Base-by-base conservation (phyloP, 1,139 yeast species). In the Saccharomyces hybrid region DNA sequence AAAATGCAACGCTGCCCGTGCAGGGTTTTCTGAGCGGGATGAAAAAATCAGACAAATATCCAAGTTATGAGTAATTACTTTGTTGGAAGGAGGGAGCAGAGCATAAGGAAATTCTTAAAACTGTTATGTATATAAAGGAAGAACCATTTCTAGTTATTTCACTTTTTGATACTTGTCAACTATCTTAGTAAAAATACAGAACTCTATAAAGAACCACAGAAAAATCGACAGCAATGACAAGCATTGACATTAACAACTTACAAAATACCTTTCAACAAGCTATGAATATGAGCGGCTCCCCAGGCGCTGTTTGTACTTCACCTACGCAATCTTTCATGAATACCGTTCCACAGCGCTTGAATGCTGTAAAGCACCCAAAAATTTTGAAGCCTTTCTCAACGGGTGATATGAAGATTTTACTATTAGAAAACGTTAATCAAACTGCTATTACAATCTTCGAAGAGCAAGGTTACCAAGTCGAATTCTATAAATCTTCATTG, bases 401-500 rank as follows among this genome's bases (percentile, higher is more conserved):
- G 13, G 69, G 93, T 59, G 99, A 93, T 69, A 86, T 93, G 73
- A 93, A 90, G 75, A 88, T 95, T 60, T 78, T 93, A 66, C 75
- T 93, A 63, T 78, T 93, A 60, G 99, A 93, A 75, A 93, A 93
- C 68, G 96, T 93, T 64, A 93, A 95, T 72, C 79, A 81, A 72
- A 89, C 97, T 51, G 99, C 99, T 53, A 81, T 93, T 62, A 82
- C 85, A 54, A 89, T 90, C 61, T 86, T 93, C 74, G 80, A 78
- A 59, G 80, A 79, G 54, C 97, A 93, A 77, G 99, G 99, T 55
- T 93, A 93, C 77, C 98, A 95, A 75, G 96, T 95, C 52, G 99
- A 93, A 71, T 89, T 88, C 74, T 83, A 86, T 78, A 93, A 90
- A 76, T 78, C 93, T 54, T 88, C 97, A 9, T 77, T 93, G 63